A percentile compares a stretch with the other conserved stretches of the same genome.
phyloP scores from a whole-genome alignment of 139 green algal genomes.

The Micractinium conductrix region DNA sequence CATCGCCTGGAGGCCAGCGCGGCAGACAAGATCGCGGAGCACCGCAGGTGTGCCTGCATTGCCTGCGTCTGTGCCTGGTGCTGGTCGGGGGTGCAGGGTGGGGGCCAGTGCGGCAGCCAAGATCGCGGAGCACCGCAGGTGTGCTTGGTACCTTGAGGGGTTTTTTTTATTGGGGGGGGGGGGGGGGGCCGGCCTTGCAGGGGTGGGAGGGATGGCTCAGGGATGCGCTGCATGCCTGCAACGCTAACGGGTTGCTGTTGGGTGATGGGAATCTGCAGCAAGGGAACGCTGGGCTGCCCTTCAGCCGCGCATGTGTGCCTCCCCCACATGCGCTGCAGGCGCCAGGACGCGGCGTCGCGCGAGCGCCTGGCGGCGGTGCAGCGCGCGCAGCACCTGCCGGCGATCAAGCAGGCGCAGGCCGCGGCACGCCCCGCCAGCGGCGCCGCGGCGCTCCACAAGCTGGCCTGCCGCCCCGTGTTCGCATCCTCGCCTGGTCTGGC shows the following conservation, averaged over 20 bases:
- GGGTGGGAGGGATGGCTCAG: too few species aligned
- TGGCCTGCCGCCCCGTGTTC: background rate
- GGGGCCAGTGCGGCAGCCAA: constrained; percentile 26
- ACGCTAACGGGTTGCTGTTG: too few species aligned
- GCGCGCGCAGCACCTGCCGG: constrained; percentile 20
- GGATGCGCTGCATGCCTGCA: too few species aligned
- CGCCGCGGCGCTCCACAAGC: background rate
- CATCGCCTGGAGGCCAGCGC: constrained; percentile 25
- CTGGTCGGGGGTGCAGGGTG: too few species aligned
- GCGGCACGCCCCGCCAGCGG: background rate
- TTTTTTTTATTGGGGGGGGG: too few species aligned
- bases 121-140: constrained; percentile 17
- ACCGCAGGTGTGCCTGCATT: background rate
- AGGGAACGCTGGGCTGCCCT: too few species aligned
- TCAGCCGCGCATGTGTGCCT: too few species aligned
- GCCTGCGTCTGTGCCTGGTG: too few species aligned
- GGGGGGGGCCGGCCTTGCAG: too few species aligned
- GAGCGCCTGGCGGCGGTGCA: constrained; percentile 1
- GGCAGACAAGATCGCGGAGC: constrained; percentile 22
- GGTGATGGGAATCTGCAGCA: too few species aligned
- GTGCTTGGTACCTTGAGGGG: too few species aligned
- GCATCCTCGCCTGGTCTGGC: background rate
- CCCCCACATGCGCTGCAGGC: too few species aligned
- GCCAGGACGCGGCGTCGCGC: background rate
- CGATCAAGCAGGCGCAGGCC: constrained; percentile 1